Conservation (phyloP, 2,329 filamentous ascomycete species). For the Mariannaea sp. region DNA sequence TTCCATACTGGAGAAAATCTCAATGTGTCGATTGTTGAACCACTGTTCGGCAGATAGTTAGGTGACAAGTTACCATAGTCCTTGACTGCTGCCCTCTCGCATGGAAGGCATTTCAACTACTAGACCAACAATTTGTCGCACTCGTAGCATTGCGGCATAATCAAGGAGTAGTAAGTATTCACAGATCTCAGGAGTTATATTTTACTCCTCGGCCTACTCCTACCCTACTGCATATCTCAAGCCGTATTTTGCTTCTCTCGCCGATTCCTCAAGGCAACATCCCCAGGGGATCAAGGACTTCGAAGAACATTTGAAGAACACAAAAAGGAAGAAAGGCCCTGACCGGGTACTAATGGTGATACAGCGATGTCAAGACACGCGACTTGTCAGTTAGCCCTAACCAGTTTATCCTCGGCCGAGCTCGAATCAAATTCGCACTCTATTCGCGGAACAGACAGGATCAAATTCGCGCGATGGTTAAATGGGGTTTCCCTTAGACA, state of each 20-base stretch:
- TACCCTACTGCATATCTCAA: too few relatives aligned
- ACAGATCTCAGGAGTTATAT: too few relatives aligned
- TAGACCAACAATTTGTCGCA: neutral
- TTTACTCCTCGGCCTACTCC: too few relatives aligned
- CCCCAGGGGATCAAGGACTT: constrained; percentile 3
- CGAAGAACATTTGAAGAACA: constrained; percentile 36
- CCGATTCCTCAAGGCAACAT: constrained; percentile 14
- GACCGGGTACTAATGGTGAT: constrained; percentile 36
- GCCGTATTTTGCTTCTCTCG: constrained; percentile 12
- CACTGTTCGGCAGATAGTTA: neutral
- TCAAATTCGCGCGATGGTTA: constrained; percentile 33
- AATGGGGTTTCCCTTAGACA: constrained; percentile 38
- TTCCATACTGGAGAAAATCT: neutral
- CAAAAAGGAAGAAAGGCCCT: constrained; percentile 36
- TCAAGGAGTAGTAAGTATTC: constrained; percentile 4
- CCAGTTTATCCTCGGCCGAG: constrained; percentile 14
- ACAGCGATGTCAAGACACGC: constrained; percentile 36
- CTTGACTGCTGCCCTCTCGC: neutral
- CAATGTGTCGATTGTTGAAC: neutral
- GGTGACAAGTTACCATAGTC: neutral
- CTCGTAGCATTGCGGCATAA: constrained; percentile 11
- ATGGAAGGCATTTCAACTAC: constrained; percentile 1
- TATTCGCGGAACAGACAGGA: constrained; percentile 32
- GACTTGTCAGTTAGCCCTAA: constrained; percentile 37
- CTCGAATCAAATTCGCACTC: constrained; percentile 13